phyloP scores from a whole-genome alignment of 768 basidiomycete species.

The Albatrellus ellisii region DNA sequence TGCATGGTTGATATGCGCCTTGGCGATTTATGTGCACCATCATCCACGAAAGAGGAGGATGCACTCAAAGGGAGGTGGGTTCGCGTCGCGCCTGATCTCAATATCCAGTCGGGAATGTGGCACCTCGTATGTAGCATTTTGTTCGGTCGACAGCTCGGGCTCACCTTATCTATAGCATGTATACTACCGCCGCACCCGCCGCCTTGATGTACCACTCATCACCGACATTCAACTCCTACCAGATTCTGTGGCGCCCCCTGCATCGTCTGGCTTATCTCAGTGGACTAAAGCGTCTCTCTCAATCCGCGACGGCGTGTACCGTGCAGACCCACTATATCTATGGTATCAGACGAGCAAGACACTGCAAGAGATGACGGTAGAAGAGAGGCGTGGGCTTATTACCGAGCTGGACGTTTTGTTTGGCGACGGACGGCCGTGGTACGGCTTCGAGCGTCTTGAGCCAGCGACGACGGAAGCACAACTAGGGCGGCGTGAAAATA shows the following conservation, averaged over 20 bases:
- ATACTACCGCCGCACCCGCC: slow-evolving; percentile 77
- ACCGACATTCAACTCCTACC: slow-evolving; percentile 57
- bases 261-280: slow-evolving; percentile 25
- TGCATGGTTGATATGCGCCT: slow-evolving; percentile 55
- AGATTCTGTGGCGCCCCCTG: slow-evolving; percentile 36
- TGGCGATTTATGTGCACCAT: slow-evolving; percentile 52
- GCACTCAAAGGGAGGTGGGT: slow-evolving; percentile 83
- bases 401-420: slow-evolving; percentile 89
- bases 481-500: slow-evolving; percentile 31
- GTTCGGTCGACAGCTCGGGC: slow-evolving; percentile 3
- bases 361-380: slow-evolving; percentile 40
- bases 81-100: slow-evolving; percentile 71
- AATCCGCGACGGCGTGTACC: slow-evolving; percentile 46
- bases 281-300: slow-evolving; percentile 62
- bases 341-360: slow-evolving; percentile 74
- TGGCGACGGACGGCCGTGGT: slow-evolving; percentile 77
- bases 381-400: slow-evolving; percentile 49
- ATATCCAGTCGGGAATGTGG: slow-evolving; percentile 45
- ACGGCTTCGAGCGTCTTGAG: slow-evolving; percentile 67
- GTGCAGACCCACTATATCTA: slow-evolving; percentile 44
- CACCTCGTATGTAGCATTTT: slow-evolving; percentile 37
- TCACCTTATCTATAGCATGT: slow-evolving; percentile 34
- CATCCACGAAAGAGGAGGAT: slow-evolving; percentile 57
- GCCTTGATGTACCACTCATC: slow-evolving; percentile 71
- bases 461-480: slow-evolving; percentile 34